Base-by-base conservation (phyloP, 441 rosid genomes). In the Lepidium campestre region DNA sequence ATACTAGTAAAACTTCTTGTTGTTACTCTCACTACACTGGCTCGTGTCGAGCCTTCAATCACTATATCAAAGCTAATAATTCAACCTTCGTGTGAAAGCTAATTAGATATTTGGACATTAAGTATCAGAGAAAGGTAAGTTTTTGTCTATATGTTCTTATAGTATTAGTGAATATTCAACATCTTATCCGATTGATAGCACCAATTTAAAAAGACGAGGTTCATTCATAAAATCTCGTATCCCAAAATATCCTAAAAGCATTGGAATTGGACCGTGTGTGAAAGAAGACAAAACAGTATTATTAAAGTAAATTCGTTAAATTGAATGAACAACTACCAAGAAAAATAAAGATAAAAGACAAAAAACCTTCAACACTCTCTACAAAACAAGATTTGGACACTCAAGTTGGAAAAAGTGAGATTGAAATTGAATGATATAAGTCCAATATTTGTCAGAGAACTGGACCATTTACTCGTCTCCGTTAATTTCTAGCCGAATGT, bases 211-310 rank as follows among this genome's bases (percentile, higher is more conserved):
- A 29, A 56, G 11, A 39, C 75, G 65, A 64, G 65, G 65, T 48
- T 32, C 60, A 57, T n/a, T n/a, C n/a, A n/a, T n/a, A 39, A 48
- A 47, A 37, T 71, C 46, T 46, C 70, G 65, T 56, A 71, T 20
- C 58, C 25, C 59, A 14, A 63, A 56, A 64, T 56, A 63, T 55
- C 57, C 20, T 10, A 2, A 54, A 31, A n/a, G n/a, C n/a, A 20
- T 10, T 27, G 44, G 35, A 55, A 55, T 18, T 19, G 69, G 39
- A 31, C 65, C 37, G 17, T 31, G 37, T 20, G 40, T 11, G 32
- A 5, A 57, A 27, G 49, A 64, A 20, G 65, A 71, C 75, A 64
- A 63, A 63, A 40, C 6, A 15, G 20, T 19, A 2, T 2, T 7
- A 29, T 37, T 37, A 19, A 42, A 45, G 25, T 65, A 47, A 48